phyloP scores from a whole-genome alignment of 2,329 filamentous ascomycete species.

The Chrysoporthe deuterocubensis region DNA sequence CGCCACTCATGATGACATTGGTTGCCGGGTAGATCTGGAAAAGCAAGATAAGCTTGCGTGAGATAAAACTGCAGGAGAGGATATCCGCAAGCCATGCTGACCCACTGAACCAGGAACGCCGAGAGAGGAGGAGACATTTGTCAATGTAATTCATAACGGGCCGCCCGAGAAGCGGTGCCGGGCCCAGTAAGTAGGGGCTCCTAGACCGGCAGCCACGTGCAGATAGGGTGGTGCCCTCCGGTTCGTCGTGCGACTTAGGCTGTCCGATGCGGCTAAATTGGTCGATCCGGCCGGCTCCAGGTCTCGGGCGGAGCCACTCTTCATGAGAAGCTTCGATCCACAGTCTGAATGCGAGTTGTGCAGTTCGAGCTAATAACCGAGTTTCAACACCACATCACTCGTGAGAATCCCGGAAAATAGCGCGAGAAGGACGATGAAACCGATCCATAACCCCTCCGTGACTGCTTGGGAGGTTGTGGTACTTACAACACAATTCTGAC shows the following conservation, averaged over 20 bases:
- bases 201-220: conserved; percentile 4
- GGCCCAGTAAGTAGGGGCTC: background rate
- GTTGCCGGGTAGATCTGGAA: background rate
- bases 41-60: conserved; percentile 24
- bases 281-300: too few species aligned
- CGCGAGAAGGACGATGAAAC: background rate
- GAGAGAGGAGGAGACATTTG: conserved; percentile 14
- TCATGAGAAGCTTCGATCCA: background rate
- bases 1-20: conserved; percentile 15
- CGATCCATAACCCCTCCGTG: too few species aligned
- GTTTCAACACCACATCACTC: too few species aligned
- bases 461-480: too few species aligned
- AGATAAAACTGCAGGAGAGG: background rate
- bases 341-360: background rate
- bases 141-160: conserved; percentile 26
- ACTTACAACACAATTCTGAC: too few species aligned
- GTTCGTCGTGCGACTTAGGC: background rate
- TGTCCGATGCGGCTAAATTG: too few species aligned
- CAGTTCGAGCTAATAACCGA: background rate
- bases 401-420: background rate
- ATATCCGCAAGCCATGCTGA: background rate
- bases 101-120: background rate
- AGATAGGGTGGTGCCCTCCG: background rate
- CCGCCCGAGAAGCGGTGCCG: conserved; percentile 17
- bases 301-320: too few species aligned